A percentile compares a stretch with the other conserved stretches of the same genome.
These are phyloP conservation scores for Diaporthe ilicicola DNA, from an alignment of 2,329 filamentous ascomycete species.

Conservation along the genomic window DNA sequence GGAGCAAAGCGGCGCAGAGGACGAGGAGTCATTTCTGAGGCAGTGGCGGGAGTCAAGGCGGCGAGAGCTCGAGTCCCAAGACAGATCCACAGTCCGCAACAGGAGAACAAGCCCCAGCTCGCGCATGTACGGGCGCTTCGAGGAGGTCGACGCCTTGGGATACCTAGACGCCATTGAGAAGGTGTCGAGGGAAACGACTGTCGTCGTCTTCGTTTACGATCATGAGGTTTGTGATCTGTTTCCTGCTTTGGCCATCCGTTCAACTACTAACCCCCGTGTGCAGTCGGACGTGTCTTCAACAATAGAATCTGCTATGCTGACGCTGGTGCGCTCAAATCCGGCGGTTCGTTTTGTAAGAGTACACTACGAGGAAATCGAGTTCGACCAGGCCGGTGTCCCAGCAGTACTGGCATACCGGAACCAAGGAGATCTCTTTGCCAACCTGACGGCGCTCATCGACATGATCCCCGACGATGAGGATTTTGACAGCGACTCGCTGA, in stretches of 20 bases:
- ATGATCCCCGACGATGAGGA: constrained; percentile 78
- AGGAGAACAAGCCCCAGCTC: constrained; percentile 80
- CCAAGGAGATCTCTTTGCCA: constrained; percentile 88
- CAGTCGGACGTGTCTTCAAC: constrained; percentile 82
- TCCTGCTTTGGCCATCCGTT: not conserved
- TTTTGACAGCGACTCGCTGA: constrained; percentile 64
- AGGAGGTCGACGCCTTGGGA: constrained; percentile 86
- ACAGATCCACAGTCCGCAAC: constrained; percentile 62
- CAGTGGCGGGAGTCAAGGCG: constrained; percentile 86
- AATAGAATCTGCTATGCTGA: constrained; percentile 80
- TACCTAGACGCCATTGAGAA: constrained; percentile 98
- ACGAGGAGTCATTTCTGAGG: constrained; percentile 83
- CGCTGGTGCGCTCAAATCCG: constrained; percentile 75
- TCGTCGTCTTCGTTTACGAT: constrained; percentile 95
- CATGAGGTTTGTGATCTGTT: constrained; percentile 69
- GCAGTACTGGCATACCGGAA: constrained; percentile 89
- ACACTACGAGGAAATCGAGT: constrained; percentile 91
- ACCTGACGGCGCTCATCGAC: constrained; percentile 85
- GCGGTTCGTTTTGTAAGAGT: constrained; percentile 89
- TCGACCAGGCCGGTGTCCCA: constrained; percentile 87
- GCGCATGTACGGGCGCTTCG: constrained; percentile 79
- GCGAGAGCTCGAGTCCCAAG: constrained; percentile 76
- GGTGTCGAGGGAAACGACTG: constrained; percentile 79
- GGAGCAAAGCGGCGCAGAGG: constrained; percentile 61
- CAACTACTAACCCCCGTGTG: constrained; percentile 4